Percentiles rank a stretch among this genome's conserved stretches.
Conservation (phyloP, 495 filamentous ascomycete species). For the Hypoxylon perforatum region DNA sequence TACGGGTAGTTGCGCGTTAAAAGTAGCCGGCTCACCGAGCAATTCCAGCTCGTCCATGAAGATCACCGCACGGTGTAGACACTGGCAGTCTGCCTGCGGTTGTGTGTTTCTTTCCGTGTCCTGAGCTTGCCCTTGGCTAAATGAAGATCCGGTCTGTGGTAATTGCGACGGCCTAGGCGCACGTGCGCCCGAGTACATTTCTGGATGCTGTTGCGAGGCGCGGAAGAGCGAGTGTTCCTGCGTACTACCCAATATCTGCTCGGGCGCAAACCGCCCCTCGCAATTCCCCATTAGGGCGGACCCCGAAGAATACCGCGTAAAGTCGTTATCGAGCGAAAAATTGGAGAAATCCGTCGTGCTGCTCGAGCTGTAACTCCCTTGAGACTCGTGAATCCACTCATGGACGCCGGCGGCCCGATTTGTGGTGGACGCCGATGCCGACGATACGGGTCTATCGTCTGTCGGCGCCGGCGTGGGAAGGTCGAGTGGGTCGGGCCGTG, state of each 20-base stretch:
- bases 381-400: constrained; percentile 7
- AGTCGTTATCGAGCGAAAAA: background rate
- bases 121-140: background rate
- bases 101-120: no score
- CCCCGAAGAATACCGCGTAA: background rate
- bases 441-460: background rate
- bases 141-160: background rate
- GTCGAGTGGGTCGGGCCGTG: background rate
- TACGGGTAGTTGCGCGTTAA: background rate
- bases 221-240: background rate
- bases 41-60: constrained; percentile 16
- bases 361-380: background rate
- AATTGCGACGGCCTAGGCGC: background rate
- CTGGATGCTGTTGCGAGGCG: background rate
- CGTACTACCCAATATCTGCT: background rate
- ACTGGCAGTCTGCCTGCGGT: constrained; percentile 6
- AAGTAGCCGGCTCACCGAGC: background rate
- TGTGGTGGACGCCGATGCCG: background rate
- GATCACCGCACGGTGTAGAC: background rate
- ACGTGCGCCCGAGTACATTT: background rate
- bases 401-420: background rate
- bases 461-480: constrained; percentile 5
- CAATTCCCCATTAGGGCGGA: background rate
- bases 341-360: background rate
- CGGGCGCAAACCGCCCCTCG: background rate